phyloP scores from a whole-genome alignment of 2,329 filamentous ascomycete species.

The Amauroascus verrucosus region DNA sequence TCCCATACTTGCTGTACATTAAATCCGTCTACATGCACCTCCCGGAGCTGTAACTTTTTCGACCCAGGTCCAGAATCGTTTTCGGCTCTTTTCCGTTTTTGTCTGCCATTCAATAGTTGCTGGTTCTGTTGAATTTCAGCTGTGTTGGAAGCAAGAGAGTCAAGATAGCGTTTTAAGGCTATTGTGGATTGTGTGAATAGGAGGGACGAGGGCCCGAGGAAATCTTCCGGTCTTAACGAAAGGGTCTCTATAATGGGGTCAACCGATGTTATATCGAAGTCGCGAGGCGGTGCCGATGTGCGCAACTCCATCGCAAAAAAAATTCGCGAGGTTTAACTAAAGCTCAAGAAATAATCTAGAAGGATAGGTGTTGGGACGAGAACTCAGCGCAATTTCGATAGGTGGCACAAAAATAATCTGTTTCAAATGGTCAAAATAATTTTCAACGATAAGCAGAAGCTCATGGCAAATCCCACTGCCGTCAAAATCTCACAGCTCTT shows the following conservation, averaged over 20 bases:
- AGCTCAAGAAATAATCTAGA: not conserved
- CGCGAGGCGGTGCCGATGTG: not conserved
- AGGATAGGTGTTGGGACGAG: too few relatives aligned
- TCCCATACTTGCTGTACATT: constrained; percentile 87
- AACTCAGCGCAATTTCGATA: too few relatives aligned
- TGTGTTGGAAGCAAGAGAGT: constrained; percentile 64
- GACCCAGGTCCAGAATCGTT: constrained; percentile 28
- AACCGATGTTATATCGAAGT: not conserved
- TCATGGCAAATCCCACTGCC: not conserved
- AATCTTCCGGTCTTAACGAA: constrained; percentile 48
- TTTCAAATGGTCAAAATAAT: too few relatives aligned
- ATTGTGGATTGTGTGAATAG: constrained; percentile 61
- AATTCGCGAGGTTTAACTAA: not conserved
- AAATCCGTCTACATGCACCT: constrained; percentile 78
- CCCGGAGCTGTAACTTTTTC: constrained; percentile 57
- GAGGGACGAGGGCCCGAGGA: constrained; percentile 61
- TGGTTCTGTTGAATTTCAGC: constrained; percentile 62
- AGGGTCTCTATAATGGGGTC: constrained; percentile 4
- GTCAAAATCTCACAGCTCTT: not conserved
- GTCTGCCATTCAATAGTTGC: constrained; percentile 49
- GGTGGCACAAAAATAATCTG: too few relatives aligned
- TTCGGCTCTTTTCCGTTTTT: constrained; percentile 64
- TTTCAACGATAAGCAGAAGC: not conserved
- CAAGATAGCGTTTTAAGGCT: constrained; percentile 69
- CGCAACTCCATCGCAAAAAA: not conserved